phyloP scores from a whole-genome alignment of 2,329 filamentous ascomycete species.

The Sphaerulina vaccinii region DNA sequence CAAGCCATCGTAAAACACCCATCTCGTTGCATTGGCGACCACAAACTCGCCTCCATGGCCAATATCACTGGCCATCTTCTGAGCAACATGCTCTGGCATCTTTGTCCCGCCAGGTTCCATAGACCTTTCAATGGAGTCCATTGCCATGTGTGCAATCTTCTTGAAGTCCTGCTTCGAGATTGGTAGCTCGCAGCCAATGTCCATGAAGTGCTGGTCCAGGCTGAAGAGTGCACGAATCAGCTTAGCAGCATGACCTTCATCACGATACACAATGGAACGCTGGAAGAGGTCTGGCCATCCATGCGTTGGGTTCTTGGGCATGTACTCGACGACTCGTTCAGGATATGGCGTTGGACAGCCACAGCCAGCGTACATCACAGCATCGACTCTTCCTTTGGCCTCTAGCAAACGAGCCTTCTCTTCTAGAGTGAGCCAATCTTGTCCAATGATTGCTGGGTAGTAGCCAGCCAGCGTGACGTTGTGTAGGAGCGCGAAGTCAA shows the following conservation, averaged over 20 bases:
- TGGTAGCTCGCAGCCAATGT: background rate
- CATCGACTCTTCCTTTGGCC: conserved; percentile 5
- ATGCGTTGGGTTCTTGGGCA: background rate
- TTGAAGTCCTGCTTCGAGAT: background rate
- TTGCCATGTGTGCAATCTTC: conserved; percentile 2
- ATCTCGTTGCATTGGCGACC: conserved; percentile 2
- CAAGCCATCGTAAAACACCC: conserved; percentile 10
- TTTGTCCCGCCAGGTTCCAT: conserved; percentile 6
- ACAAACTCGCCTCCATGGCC: conserved; percentile 7
- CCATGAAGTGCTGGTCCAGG: conserved; percentile 3
- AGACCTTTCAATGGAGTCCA: conserved; percentile 6
- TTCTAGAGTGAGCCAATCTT: conserved; percentile 5
- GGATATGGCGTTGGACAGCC: conserved; percentile 4
- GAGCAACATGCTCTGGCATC: conserved; percentile 1
- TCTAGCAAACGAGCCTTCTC: conserved; percentile 4
- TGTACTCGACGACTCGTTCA: background rate
- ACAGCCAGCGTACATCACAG: conserved; percentile 6
- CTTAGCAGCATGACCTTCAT: conserved; percentile 9
- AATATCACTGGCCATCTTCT: background rate
- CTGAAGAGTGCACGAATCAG: background rate
- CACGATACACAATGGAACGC: conserved; percentile 4
- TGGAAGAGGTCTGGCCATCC: conserved; percentile 3
- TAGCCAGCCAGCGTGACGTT: conserved; percentile 2
- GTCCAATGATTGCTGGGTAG: conserved; percentile 6
- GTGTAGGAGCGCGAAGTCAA: conserved; percentile 8